phyloP scores from a whole-genome alignment of 1,139 yeast genomes.

The Pichia sp. region DNA sequence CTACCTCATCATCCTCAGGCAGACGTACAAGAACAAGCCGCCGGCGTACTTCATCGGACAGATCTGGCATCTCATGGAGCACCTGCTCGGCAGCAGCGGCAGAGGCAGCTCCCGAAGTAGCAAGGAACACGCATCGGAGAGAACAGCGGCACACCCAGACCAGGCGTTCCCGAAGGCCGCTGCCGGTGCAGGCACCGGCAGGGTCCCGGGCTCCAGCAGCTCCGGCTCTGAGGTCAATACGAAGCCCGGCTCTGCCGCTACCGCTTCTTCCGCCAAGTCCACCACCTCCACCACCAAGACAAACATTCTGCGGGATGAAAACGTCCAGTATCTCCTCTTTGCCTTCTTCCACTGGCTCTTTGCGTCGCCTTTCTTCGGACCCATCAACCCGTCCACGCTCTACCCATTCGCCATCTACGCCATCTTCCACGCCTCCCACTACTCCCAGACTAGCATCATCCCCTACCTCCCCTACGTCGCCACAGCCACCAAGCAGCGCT shows the following conservation, averaged over 20 bases:
- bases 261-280: neutral
- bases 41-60: constrained; percentile 28
- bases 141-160: neutral
- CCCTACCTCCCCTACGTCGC: constrained; percentile 31
- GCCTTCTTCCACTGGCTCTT: constrained; percentile 37
- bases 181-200: neutral
- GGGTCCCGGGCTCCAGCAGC: neutral
- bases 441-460: constrained; percentile 38
- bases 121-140: neutral
- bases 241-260: neutral
- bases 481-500: constrained; percentile 15
- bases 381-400: constrained; percentile 29
- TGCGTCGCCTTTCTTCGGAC: constrained; percentile 21
- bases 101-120: neutral
- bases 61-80: constrained; percentile 27
- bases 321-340: constrained; percentile 45
- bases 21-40: constrained; percentile 37
- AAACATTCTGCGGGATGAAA: constrained; percentile 37
- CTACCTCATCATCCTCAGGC: constrained; percentile 46
- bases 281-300: neutral
- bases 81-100: neutral
- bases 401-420: constrained; percentile 55
- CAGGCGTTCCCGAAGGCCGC: neutral
- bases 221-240: constrained; percentile 3
- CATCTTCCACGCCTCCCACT: constrained; percentile 51